These are phyloP conservation scores for Pythium brassicae DNA, from an alignment of 352 stramenopile species.

Conservation along the genomic window DNA sequence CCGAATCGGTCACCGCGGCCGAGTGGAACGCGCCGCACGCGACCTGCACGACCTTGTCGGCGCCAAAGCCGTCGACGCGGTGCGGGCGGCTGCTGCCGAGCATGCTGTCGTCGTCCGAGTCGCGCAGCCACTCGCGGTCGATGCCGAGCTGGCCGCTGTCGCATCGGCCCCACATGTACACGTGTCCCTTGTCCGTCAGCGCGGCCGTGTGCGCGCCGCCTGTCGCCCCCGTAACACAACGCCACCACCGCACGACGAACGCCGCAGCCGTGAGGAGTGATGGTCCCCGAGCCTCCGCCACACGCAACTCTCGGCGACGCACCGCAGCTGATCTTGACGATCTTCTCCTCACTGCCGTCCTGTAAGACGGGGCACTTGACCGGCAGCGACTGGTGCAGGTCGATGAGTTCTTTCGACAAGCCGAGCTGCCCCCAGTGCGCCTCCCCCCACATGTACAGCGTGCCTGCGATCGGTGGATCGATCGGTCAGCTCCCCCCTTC, in stretches of 20 bases:
- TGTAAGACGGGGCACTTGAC: slow-evolving; percentile 59
- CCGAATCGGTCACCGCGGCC: slow-evolving; percentile 64
- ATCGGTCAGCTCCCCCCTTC: too few relatives aligned
- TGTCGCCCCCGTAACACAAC: slow-evolving; percentile 4
- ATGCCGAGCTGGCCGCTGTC: slow-evolving; percentile 76
- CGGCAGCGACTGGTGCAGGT: slow-evolving; percentile 57
- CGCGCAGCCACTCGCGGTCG: slow-evolving; percentile 55
- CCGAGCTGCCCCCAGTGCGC: slow-evolving; percentile 79
- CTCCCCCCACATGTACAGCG: slow-evolving; percentile 82
- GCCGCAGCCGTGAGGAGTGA: not conserved
- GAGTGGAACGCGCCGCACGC: slow-evolving; percentile 81
- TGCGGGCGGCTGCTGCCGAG: slow-evolving; percentile 54
- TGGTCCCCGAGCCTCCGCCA: not conserved
- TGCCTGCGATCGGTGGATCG: too few relatives aligned
- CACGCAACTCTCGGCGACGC: not conserved
- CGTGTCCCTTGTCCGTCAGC: slow-evolving; percentile 59
- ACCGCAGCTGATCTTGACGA: slow-evolving; percentile 80
- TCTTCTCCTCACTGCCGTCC: slow-evolving; percentile 37
- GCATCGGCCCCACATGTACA: slow-evolving; percentile 78
- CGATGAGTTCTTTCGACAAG: slow-evolving; percentile 56
- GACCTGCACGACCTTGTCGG: slow-evolving; percentile 74
- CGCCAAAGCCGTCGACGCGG: slow-evolving; percentile 57
- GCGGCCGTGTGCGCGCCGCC: slow-evolving; percentile 68
- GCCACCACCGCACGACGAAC: too few relatives aligned
- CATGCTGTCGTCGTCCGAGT: slow-evolving; percentile 54